phyloP scores from a whole-genome alignment of 2,329 filamentous ascomycete species.

The Diplodia sapinea region DNA sequence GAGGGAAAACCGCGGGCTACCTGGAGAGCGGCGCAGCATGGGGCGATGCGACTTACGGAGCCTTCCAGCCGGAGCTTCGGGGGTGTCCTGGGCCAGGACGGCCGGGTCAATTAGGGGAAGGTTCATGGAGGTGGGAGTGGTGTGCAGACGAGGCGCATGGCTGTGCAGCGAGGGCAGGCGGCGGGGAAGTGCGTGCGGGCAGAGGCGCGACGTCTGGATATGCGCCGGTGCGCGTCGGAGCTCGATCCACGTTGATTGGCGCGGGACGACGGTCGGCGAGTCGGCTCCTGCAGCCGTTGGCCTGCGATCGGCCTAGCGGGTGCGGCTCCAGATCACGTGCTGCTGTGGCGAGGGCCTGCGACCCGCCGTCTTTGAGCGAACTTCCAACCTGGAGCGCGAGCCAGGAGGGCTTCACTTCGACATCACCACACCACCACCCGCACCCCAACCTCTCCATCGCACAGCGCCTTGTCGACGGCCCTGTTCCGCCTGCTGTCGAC shows the following conservation, averaged over 20 bases:
- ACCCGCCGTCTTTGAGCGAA: slow-evolving; percentile 16
- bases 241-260: background rate
- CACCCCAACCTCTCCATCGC: slow-evolving; percentile 43
- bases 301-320: background rate
- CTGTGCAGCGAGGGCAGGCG: background rate
- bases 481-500: slow-evolving; percentile 38
- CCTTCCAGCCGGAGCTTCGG: slow-evolving; percentile 85
- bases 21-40: slow-evolving; percentile 54
- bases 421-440: slow-evolving; percentile 24
- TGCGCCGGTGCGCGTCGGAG: background rate
- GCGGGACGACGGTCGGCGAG: slow-evolving; percentile 24
- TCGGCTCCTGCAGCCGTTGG: slow-evolving; percentile 8
- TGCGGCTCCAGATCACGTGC: slow-evolving; percentile 22
- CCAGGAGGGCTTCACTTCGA: slow-evolving; percentile 23
- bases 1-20: slow-evolving; percentile 52
- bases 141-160: slow-evolving; percentile 12
- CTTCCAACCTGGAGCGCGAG: slow-evolving; percentile 23
- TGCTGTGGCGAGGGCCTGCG: background rate
- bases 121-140: slow-evolving; percentile 61
- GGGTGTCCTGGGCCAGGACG: slow-evolving; percentile 79
- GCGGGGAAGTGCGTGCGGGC: background rate
- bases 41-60: slow-evolving; percentile 65
- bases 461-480: slow-evolving; percentile 41
- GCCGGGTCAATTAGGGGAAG: slow-evolving; percentile 74
- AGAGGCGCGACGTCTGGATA: slow-evolving; percentile 10